Percentiles rank a stretch among this genome's conserved stretches.
phyloP scores from a whole-genome alignment of 306 rosid genomes.

The Vigna trinervia region DNA sequence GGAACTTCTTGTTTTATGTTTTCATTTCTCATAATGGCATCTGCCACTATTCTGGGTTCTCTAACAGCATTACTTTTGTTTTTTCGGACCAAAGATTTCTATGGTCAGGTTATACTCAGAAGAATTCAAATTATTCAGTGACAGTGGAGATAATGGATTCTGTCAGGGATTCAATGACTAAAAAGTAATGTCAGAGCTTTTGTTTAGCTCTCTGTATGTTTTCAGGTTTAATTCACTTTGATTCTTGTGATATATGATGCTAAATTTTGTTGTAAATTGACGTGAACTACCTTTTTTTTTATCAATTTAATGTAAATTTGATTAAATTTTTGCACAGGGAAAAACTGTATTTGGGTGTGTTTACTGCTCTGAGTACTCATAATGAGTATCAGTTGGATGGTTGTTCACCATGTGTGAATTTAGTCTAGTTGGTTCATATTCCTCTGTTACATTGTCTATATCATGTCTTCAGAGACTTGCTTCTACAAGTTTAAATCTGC shows the following conservation, averaged over 20 bases:
- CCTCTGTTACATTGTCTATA: too few relatives aligned
- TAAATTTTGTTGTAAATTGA: not conserved
- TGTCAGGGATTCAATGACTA: not conserved
- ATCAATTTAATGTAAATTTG: not conserved
- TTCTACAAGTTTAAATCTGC: too few relatives aligned
- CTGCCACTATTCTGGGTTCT: slow-evolving; percentile 60
- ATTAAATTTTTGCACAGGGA: not conserved
- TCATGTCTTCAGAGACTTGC: too few relatives aligned
- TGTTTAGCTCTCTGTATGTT: too few relatives aligned
- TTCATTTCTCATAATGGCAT: slow-evolving; percentile 64
- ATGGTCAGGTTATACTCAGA: slow-evolving; percentile 51
- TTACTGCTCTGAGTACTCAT: not conserved
- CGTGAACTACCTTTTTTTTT: slow-evolving; percentile 1
- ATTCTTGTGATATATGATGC: not conserved
- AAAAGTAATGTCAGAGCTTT: not conserved
- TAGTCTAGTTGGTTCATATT: too few relatives aligned
- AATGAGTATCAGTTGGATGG: too few relatives aligned
- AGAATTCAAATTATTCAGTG: slow-evolving; percentile 39
- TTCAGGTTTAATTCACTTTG: not conserved
- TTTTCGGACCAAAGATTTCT: slow-evolving; percentile 61
- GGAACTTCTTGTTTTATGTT: slow-evolving; percentile 65
- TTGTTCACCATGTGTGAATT: too few relatives aligned
- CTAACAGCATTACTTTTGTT: slow-evolving; percentile 59
- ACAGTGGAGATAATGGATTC: slow-evolving; percentile 13
- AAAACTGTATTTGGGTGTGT: not conserved